Conservation (phyloP, 768 basidiomycete species). For the Naematelia aurantialba region DNA sequence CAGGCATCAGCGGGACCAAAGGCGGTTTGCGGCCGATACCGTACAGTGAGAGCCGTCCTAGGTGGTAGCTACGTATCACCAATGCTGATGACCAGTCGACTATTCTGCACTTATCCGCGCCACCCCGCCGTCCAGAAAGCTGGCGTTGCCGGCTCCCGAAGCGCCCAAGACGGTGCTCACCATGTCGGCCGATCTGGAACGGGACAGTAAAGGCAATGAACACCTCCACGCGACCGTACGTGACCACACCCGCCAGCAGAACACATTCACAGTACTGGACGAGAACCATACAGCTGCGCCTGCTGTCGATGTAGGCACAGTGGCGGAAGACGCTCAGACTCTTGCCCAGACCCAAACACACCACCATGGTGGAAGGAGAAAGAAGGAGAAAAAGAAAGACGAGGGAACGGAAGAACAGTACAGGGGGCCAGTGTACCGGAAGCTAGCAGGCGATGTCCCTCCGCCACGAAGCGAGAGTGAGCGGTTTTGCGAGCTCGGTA, state of each 20-base stretch:
- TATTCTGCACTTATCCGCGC: slow-evolving; percentile 28
- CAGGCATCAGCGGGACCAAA: slow-evolving; percentile 28
- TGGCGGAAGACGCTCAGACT: background rate
- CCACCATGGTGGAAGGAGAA: slow-evolving; percentile 14
- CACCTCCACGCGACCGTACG: slow-evolving; percentile 28
- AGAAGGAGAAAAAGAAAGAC: slow-evolving; percentile 16
- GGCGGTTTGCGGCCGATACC: slow-evolving; percentile 33
- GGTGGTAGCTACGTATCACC: background rate
- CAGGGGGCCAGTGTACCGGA: slow-evolving; percentile 13
- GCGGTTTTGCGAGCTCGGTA: slow-evolving; percentile 1
- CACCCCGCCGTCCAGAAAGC: slow-evolving; percentile 8
- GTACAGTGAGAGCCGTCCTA: slow-evolving; percentile 26
- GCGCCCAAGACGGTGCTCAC: slow-evolving; percentile 28
- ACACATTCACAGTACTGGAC: background rate
- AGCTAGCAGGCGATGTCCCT: slow-evolving; percentile 15
- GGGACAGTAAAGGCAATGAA: slow-evolving; percentile 22
- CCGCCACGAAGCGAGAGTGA: slow-evolving; percentile 28
- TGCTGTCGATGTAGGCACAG: background rate
- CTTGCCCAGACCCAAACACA: slow-evolving; percentile 6
- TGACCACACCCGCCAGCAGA: slow-evolving; percentile 22
- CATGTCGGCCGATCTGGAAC: slow-evolving; percentile 25
- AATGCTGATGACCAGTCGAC: slow-evolving; percentile 27
- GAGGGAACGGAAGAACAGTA: slow-evolving; percentile 9
- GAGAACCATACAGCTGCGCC: background rate
- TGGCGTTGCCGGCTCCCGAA: slow-evolving; percentile 4